Evolutionary conservation across 805 yeast genomes (phyloP).

Genomic region (Wickerhamomyces mucosus): DNA sequence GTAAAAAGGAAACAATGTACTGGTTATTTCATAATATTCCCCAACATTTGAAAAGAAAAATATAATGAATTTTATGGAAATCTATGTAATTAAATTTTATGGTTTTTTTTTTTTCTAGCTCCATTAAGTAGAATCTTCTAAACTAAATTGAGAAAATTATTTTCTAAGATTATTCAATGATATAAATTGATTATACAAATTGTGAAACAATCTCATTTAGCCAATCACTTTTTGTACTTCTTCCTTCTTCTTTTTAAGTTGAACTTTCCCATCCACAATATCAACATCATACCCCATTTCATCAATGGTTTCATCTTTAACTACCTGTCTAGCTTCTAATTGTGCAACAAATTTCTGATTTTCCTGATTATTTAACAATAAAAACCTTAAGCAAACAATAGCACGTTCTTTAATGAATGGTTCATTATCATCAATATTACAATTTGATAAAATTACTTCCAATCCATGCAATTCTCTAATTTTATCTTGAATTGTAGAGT

Average conservation of each 20-base stretch:
- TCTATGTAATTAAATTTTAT: too few species aligned
- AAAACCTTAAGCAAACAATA: conserved; percentile 64
- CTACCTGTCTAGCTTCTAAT: conserved; percentile 66
- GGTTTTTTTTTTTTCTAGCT: neutral
- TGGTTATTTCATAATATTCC: conserved; percentile 23
- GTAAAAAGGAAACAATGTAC: conserved; percentile 22
- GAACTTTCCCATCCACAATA: conserved; percentile 61
- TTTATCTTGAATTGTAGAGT: conserved; percentile 52
- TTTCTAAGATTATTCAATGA: too few species aligned
- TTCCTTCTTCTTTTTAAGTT: conserved; percentile 31
- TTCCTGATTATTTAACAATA: conserved; percentile 50
- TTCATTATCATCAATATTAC: conserved; percentile 80
- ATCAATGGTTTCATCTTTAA: conserved; percentile 46
- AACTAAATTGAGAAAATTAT: too few species aligned
- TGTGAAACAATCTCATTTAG: neutral
- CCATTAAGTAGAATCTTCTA: too few species aligned
- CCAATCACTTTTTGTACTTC: conserved; percentile 6
- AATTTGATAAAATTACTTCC: conserved; percentile 63
- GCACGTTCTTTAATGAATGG: conserved; percentile 83
- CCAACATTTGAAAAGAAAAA: conserved; percentile 16
- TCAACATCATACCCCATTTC: conserved; percentile 75
- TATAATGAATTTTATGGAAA: too few species aligned
- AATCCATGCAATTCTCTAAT: conserved; percentile 60
- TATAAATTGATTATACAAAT: neutral
- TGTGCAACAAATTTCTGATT: conserved; percentile 73